These are phyloP conservation scores for Blastobotrys niveus DNA, from an alignment of 1,139 yeast genomes.

Conservation along the genomic window DNA sequence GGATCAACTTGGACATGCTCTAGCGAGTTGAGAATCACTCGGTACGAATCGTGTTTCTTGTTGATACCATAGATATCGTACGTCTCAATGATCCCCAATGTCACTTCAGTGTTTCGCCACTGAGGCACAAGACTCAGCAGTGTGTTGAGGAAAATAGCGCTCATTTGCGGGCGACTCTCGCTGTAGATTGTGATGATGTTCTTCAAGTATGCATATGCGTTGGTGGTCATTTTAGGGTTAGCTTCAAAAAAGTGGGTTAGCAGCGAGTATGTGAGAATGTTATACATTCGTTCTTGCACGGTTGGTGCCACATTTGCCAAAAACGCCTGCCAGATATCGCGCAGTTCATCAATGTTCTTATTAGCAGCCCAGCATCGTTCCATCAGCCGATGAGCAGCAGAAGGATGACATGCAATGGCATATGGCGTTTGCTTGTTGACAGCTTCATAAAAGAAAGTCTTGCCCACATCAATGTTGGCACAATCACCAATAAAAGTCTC, in stretches of 20 bases:
- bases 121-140: constrained; percentile 53
- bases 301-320: constrained; percentile 53
- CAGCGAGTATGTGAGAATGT: constrained; percentile 64
- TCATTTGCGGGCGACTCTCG: constrained; percentile 55
- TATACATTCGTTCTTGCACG: constrained; percentile 59
- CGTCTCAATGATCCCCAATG: constrained; percentile 57
- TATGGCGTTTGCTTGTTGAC: constrained; percentile 65
- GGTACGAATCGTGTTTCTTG: constrained; percentile 65
- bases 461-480: constrained; percentile 66
- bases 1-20: constrained; percentile 56
- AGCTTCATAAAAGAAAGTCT: constrained; percentile 68
- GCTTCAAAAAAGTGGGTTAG: constrained; percentile 61
- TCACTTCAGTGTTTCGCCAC: constrained; percentile 64
- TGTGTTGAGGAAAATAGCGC: constrained; percentile 68
- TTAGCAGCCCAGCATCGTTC: constrained; percentile 56
- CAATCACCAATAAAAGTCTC: constrained; percentile 77
- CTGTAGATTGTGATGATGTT: constrained; percentile 54
- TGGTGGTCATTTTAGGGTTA: constrained; percentile 49
- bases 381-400: constrained; percentile 63
- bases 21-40: constrained; percentile 70
- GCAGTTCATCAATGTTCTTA: constrained; percentile 51
- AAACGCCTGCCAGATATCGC: constrained; percentile 60
- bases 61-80: constrained; percentile 54
- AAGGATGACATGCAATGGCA: constrained; percentile 64
- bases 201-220: constrained; percentile 55